Evolutionary conservation across 2,329 filamentous ascomycete genomes (phyloP), one percentile per base, ranked within the genome.

Genomic region (Cordyceps fumosorosea): DNA sequence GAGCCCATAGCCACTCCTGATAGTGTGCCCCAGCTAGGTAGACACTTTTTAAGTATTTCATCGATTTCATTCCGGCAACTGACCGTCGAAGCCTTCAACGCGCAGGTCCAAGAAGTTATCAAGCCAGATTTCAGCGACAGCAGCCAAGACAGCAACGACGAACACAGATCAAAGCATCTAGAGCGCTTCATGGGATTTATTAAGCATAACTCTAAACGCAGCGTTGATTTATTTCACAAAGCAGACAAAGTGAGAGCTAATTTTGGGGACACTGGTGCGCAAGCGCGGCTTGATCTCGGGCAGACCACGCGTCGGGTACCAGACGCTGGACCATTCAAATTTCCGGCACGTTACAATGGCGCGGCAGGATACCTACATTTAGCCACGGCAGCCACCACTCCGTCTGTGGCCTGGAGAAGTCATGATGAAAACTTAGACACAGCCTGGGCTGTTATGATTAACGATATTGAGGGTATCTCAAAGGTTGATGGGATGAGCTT

Each of bases 261-360:
- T 3, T 18, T 5, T 7, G 55, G 55, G 8, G 42, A 47, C 80
- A 82, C 78, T 14, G 82, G 84, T 48, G 89, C 90, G 2, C 87
- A 85, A 68, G 84, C 91, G 62, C 81, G 90, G 3, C 79, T 93
- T 0, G 89, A 90, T 11, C 89, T 89, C 1, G 78, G 93, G 1
- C 78, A 77, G 10, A 69, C 75, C 32, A 69, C 78, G 1, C 24
- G 57, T 3, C 72, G 75, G 11, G 69, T 76, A 6, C 75, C 80
- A 1, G 73, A 78, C 1, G 80, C 83, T 0, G 90, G 91, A 0
- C 91, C 91, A 0, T 79, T 91, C 0, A 87, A 88, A 22, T 96
- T 95, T 75, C 86, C 87, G 34, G 87, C 82, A 0, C 81, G 90
- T 5, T 89, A 81, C 68, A 79, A 86, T 22, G 90, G 90, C 8